Evolutionary conservation across 257 asterid species (phyloP).

Genomic region (Capsicum chinense): DNA sequence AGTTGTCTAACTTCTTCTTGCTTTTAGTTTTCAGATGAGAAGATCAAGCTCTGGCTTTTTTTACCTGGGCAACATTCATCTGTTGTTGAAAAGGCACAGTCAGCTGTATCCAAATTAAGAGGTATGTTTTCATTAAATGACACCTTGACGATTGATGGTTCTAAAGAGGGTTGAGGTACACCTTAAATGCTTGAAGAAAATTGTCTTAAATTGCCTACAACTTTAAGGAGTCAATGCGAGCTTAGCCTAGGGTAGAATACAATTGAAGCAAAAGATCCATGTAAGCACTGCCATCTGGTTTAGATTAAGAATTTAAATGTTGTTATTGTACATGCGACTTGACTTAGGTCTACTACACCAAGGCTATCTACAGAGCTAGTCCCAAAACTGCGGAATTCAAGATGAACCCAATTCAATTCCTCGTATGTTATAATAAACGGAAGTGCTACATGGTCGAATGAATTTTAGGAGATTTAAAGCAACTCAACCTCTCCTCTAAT

Average conservation of each 20-base stretch:
- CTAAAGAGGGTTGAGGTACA: background rate
- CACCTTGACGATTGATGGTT: constrained; percentile 24
- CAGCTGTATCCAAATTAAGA: constrained; percentile 78
- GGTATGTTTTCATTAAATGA: constrained; percentile 48
- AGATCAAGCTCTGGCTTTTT: constrained; percentile 98
- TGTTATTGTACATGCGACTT: constrained; percentile 11
- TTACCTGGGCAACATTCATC: constrained; percentile 87
- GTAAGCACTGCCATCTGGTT: constrained; percentile 1
- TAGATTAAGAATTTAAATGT: constrained; percentile 10
- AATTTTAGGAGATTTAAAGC: background rate
- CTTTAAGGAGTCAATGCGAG: background rate
- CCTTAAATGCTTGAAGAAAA: background rate
- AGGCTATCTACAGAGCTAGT: constrained; percentile 7
- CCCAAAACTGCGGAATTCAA: constrained; percentile 11
- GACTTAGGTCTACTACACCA: background rate
- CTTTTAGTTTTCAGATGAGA: constrained; percentile 72
- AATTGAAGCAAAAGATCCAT: constrained; percentile 18
- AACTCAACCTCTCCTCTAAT: background rate
- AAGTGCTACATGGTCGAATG: background rate
- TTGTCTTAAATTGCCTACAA: background rate
- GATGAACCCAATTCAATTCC: background rate
- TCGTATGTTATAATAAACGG: background rate
- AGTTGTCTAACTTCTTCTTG: constrained; percentile 43
- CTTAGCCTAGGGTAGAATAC: constrained; percentile 15
- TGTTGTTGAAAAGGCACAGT: constrained; percentile 80